Percentiles rank a stretch among this genome's conserved stretches.
These are phyloP conservation scores for Diddensiella transvaalensis DNA, from an alignment of 805 yeast genomes.

Conservation along the genomic window DNA sequence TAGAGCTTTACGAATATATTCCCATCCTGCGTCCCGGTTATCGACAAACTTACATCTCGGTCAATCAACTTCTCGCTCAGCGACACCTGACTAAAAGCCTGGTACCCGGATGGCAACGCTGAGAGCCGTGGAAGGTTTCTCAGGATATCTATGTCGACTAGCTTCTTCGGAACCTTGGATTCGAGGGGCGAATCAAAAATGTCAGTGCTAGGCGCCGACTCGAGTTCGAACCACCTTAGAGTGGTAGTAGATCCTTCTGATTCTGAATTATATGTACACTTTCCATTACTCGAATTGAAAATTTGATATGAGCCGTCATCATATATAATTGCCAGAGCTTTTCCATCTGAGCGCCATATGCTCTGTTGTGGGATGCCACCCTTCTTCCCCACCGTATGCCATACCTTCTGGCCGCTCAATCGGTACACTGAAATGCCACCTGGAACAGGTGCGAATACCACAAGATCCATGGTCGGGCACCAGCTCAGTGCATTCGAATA, in stretches of 20 bases:
- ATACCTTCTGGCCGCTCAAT: conserved; percentile 50
- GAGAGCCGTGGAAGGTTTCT: conserved; percentile 25
- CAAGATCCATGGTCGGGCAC: conserved; percentile 52
- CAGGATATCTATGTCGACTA: conserved; percentile 30
- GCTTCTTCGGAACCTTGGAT: conserved; percentile 20
- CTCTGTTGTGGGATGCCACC: conserved; percentile 16
- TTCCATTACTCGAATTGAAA: conserved; percentile 47
- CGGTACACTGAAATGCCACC: conserved; percentile 56
- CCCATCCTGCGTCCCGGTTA: conserved; percentile 28
- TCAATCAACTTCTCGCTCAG: conserved; percentile 7
- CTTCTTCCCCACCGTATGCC: conserved; percentile 41
- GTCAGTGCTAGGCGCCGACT: not conserved
- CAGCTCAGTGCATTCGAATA: conserved; percentile 28
- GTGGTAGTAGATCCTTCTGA: conserved; percentile 22
- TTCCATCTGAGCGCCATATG: conserved; percentile 41
- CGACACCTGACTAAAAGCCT: conserved; percentile 11
- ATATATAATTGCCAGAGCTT: conserved; percentile 44
- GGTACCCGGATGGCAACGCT: conserved; percentile 11
- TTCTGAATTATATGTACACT: conserved; percentile 29
- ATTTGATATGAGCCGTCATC: conserved; percentile 41
- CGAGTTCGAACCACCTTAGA: conserved; percentile 36
- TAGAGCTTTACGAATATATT: conserved; percentile 32
- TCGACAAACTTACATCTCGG: conserved; percentile 16
- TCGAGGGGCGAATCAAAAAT: conserved; percentile 22
- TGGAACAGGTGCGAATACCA: conserved; percentile 41